Base-by-base conservation (phyloP, 1,139 yeast genomes). In the Debaryomyces subglobosus region DNA sequence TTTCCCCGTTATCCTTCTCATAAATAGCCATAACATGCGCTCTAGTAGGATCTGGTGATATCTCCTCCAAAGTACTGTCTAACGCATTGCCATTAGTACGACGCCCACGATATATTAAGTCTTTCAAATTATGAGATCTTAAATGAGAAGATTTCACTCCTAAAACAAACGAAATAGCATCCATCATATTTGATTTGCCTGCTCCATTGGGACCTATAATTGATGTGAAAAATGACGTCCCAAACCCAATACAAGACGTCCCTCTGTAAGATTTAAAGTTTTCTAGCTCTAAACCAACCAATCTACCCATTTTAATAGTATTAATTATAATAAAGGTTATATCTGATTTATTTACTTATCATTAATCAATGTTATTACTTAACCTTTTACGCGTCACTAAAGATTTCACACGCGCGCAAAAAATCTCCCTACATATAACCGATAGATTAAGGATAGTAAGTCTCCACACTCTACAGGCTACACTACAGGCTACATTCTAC, bases 151-250 rank as follows among this genome's bases (percentile, higher is more conserved):
- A 82, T 58, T 87, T 77, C 45, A 94, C 84, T 18, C 99, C 99
- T 32, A 95, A 76, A 12, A 94, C 99, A 64, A 94, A 94, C 2
- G 97, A 90, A 15, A 92, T 91, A 40, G 98, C 98, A 65, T 92
- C 98, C 98, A 92, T 92, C 92, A 92, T 86, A 62, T 94, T 94
- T 43, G 96, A 89, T 71, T 94, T 94, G 12, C 99, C 99, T 1
- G 97, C 88, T 15, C 99, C 99, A 77, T 95, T 95, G 13, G 99
- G 98, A 1, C 99, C 99, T 50, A 95, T 89, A 53, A 94, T 89
- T 42, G 96, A 87, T 1, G 96, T 89, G 70, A 95, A 94, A 54
- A 79, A 79, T 1, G 96, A 82, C 5, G 83, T 75, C 1, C 96
- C 98, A 65, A 92, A 87, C 2, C 95, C 96, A 18, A 94, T 82